Percentiles rank a stretch among this genome's conserved stretches.
Conservation (phyloP, 2,329 filamentous ascomycete genomes). For the Lasiodiplodia sp. region DNA sequence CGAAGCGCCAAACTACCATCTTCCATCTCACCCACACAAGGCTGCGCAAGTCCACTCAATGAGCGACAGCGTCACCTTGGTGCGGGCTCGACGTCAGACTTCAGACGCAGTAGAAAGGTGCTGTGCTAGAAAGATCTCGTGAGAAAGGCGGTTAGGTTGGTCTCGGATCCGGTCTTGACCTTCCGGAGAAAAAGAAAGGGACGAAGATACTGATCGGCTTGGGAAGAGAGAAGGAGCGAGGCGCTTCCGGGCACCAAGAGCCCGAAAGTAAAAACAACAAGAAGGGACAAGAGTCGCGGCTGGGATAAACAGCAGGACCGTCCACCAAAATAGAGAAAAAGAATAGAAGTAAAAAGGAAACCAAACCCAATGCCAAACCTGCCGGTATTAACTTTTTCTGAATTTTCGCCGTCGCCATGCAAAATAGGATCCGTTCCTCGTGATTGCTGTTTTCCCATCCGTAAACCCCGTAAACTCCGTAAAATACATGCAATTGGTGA, state of each 20-base stretch:
- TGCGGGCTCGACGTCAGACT: slow-evolving; percentile 18
- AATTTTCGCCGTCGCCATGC: slow-evolving; percentile 6
- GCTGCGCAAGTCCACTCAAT: slow-evolving; percentile 13
- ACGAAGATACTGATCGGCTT: not conserved
- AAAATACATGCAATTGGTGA: not conserved
- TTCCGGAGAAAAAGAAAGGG: not conserved
- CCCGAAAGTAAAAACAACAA: not conserved
- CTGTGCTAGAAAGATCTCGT: slow-evolving; percentile 5
- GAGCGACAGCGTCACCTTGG: slow-evolving; percentile 12
- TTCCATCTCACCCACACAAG: slow-evolving; percentile 11
- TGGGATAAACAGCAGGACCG: no score
- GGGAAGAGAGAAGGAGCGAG: not conserved
- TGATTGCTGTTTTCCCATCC: not conserved
- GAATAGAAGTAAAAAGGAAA: not conserved
- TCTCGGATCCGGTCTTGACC: not conserved
- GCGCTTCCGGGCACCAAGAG: slow-evolving; percentile 6
- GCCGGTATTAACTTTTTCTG: slow-evolving; percentile 1
- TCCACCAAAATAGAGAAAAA: not conserved
- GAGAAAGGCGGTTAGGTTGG: not conserved
- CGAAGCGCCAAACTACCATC: slow-evolving; percentile 7
- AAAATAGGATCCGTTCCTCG: not conserved
- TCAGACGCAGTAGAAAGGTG: slow-evolving; percentile 7
- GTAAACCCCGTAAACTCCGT: not conserved
- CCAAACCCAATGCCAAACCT: not conserved
- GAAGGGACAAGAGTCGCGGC: not conserved